A percentile compares a stretch with the other conserved stretches of the same genome.
These are phyloP conservation scores for Lactifluus hygrophoroides DNA, from an alignment of 768 basidiomycete species.

Conservation along the genomic window DNA sequence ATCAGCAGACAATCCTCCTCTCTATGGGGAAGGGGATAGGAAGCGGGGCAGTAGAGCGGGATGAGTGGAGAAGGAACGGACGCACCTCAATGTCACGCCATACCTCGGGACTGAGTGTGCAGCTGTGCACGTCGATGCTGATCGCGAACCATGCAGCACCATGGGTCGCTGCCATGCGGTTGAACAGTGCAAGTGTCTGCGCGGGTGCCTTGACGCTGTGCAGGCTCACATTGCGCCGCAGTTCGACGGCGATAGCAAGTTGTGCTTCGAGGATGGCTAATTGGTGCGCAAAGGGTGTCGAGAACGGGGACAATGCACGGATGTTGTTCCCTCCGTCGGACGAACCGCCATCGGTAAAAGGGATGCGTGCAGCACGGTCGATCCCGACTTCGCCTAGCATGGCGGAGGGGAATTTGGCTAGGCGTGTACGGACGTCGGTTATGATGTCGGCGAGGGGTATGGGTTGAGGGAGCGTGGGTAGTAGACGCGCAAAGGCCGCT, in stretches of 20 bases:
- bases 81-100: conserved; percentile 70
- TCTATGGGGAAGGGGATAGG: not conserved
- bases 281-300: conserved; percentile 75
- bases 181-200: conserved; percentile 59
- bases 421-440: conserved; percentile 46
- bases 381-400: conserved; percentile 94
- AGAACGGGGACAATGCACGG: conserved; percentile 65
- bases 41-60: not conserved
- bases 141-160: conserved; percentile 52
- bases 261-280: conserved; percentile 73
- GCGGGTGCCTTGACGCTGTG: conserved; percentile 79
- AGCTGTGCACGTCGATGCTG: conserved; percentile 87
- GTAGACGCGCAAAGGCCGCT: conserved; percentile 45
- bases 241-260: conserved; percentile 73
- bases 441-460: conserved; percentile 51
- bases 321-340: conserved; percentile 24
- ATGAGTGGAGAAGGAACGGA: not conserved
- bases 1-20: conserved; percentile 8
- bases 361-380: conserved; percentile 72
- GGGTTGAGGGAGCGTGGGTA: conserved; percentile 67
- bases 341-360: conserved; percentile 33
- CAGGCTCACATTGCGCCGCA: conserved; percentile 70
- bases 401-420: conserved; percentile 53
- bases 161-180: conserved; percentile 48
- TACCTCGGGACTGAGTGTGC: conserved; percentile 70